Percentiles rank a stretch among this genome's conserved stretches.
Conservation (phyloP, 2,329 filamentous ascomycete genomes). For the Colletotrichum somersetense region DNA sequence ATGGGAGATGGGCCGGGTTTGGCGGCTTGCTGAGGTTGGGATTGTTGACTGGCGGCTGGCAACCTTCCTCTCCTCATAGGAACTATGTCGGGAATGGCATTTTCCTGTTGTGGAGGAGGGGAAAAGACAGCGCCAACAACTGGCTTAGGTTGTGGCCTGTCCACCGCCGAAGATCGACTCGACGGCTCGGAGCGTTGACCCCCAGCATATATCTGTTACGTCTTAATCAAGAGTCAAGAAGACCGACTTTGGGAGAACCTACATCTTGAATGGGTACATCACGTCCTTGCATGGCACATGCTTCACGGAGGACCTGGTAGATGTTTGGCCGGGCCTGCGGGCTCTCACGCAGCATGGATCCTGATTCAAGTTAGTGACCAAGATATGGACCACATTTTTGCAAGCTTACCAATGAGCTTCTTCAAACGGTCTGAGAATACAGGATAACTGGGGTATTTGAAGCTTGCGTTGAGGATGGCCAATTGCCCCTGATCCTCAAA, state of each 20-base stretch:
- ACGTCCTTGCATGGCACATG: slow-evolving; percentile 88
- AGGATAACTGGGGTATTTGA: slow-evolving; percentile 90
- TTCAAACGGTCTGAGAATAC: slow-evolving; percentile 91
- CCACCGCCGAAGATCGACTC: slow-evolving; percentile 62
- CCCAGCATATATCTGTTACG: slow-evolving; percentile 77
- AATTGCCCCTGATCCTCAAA: slow-evolving; percentile 98
- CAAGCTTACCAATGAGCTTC: slow-evolving; percentile 80
- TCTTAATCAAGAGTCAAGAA: slow-evolving; percentile 36
- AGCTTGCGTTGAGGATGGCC: slow-evolving; percentile 95
- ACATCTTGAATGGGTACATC: slow-evolving; percentile 92
- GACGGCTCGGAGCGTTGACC: slow-evolving; percentile 74
- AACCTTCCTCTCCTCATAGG: slow-evolving; percentile 94
- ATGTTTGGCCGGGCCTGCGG: slow-evolving; percentile 87
- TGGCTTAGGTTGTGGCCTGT: slow-evolving; percentile 67
- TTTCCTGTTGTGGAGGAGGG: slow-evolving; percentile 77
- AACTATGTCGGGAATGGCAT: slow-evolving; percentile 86
- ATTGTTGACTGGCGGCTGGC: slow-evolving; percentile 51
- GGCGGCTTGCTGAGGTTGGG: slow-evolving; percentile 59
- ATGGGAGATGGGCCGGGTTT: slow-evolving; percentile 77
- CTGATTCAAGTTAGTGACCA: slow-evolving; percentile 58
- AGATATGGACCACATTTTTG: slow-evolving; percentile 23
- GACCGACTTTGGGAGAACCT: slow-evolving; percentile 52
- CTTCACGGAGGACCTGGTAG: slow-evolving; percentile 90
- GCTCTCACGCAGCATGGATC: slow-evolving; percentile 90
- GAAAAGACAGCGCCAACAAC: slow-evolving; percentile 86